Conservation (phyloP, 192 early-diverging fungal species). For the Coemansia sp. region DNA sequence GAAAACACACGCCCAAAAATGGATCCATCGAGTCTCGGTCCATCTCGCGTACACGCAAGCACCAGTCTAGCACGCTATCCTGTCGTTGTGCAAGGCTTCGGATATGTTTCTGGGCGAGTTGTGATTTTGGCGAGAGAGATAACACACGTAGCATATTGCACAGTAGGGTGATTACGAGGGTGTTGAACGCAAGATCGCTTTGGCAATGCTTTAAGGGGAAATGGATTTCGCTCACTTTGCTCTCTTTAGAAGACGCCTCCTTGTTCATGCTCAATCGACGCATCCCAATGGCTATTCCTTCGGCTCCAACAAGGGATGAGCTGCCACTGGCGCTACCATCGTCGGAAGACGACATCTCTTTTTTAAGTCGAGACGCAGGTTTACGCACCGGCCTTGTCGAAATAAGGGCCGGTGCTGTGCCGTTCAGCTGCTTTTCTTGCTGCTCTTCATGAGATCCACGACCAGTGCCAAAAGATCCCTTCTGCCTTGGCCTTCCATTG, state of each 20-base stretch:
- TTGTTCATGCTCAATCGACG: conserved; percentile 38
- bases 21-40: conserved; percentile 26
- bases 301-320: neutral
- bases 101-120: neutral
- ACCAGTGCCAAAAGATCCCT: neutral
- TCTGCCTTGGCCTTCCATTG: neutral
- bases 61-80: conserved; percentile 42
- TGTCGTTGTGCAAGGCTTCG: conserved; percentile 3
- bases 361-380: conserved; percentile 17
- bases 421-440: neutral
- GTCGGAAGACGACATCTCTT: neutral
- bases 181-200: conserved; percentile 31
- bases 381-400: conserved; percentile 31
- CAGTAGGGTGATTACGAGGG: conserved; percentile 27
- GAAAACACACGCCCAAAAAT: conserved; percentile 34
- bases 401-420: neutral
- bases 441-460: neutral
- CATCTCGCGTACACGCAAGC: conserved; percentile 26
- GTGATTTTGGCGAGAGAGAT: conserved; percentile 12
- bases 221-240: neutral
- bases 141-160: conserved; percentile 48
- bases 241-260: neutral
- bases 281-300: conserved; percentile 22
- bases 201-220: conserved; percentile 29
- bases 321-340: too few species aligned